These are phyloP conservation scores for Vinca minor DNA, from an alignment of 257 asterid species.

Conservation along the genomic window DNA sequence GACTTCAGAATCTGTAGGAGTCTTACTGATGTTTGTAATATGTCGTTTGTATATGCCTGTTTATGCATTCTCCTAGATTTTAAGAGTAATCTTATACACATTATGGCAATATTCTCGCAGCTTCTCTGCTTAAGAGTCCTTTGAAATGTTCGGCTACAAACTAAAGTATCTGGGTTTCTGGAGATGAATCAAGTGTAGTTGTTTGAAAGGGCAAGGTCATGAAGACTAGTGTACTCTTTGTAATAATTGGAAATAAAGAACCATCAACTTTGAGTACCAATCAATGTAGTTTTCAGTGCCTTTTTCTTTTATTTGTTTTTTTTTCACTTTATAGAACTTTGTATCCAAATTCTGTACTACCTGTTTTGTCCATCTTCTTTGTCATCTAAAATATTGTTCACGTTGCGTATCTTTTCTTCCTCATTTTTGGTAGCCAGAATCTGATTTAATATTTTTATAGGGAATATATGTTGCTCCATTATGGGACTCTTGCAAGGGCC, in stretches of 20 bases:
- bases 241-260: too few species aligned
- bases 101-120: too few species aligned
- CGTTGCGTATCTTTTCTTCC: background rate
- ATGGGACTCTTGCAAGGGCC: slow-evolving; percentile 59
- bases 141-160: too few species aligned
- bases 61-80: slow-evolving; percentile 3
- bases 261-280: too few species aligned
- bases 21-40: background rate
- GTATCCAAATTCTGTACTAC: background rate
- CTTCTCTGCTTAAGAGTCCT: background rate
- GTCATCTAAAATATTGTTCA: background rate
- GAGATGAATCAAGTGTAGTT: too few species aligned
- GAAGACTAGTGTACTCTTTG: too few species aligned
- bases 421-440: slow-evolving; percentile 10
- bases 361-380: background rate
- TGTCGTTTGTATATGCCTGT: background rate
- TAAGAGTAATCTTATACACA: background rate
- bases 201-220: too few species aligned
- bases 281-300: too few species aligned
- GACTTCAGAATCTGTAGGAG: background rate
- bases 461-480: slow-evolving; percentile 65
- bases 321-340: background rate
- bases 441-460: slow-evolving; percentile 29
- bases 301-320: too few species aligned
- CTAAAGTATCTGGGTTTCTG: too few species aligned